Conservation (phyloP, 805 yeast genomes). For the Starmerella geochares region DNA sequence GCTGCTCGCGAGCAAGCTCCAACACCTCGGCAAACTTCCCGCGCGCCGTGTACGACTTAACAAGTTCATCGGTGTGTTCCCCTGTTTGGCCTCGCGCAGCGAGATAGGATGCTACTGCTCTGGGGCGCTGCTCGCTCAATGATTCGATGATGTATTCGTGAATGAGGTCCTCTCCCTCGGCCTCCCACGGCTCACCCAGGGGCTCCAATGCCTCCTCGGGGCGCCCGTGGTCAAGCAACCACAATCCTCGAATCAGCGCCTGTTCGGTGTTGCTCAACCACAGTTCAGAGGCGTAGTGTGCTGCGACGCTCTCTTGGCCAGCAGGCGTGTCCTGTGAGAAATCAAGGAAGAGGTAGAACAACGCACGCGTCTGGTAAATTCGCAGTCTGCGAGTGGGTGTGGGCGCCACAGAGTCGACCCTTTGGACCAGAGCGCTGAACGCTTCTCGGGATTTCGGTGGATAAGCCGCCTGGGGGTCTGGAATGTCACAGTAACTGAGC, state of each 20-base stretch:
- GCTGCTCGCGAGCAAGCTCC: slow-evolving; percentile 12
- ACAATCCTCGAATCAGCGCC: slow-evolving; percentile 15
- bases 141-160: slow-evolving; percentile 15
- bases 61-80: slow-evolving; percentile 9
- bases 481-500: slow-evolving; percentile 9
- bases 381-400: not conserved
- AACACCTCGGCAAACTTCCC: slow-evolving; percentile 22
- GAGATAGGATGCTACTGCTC: slow-evolving; percentile 7
- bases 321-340: slow-evolving; percentile 4
- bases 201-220: slow-evolving; percentile 11
- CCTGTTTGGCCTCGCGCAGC: slow-evolving; percentile 12
- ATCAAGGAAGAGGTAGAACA: slow-evolving; percentile 16
- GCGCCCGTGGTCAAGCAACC: slow-evolving; percentile 18
- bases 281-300: slow-evolving; percentile 18
- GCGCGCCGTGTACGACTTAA: slow-evolving; percentile 10
- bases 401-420: slow-evolving; percentile 5
- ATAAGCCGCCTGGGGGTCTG: slow-evolving; percentile 8
- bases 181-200: slow-evolving; percentile 18
- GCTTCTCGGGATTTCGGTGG: slow-evolving; percentile 15
- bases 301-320: slow-evolving; percentile 10
- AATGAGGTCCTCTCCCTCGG: slow-evolving; percentile 8
- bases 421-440: slow-evolving; percentile 7
- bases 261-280: slow-evolving; percentile 19
- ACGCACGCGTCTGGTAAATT: slow-evolving; percentile 11
- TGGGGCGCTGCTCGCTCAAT: slow-evolving; percentile 7